phyloP scores from a whole-genome alignment of 768 basidiomycete genomes.

The Macrolepiota dolichaula region DNA sequence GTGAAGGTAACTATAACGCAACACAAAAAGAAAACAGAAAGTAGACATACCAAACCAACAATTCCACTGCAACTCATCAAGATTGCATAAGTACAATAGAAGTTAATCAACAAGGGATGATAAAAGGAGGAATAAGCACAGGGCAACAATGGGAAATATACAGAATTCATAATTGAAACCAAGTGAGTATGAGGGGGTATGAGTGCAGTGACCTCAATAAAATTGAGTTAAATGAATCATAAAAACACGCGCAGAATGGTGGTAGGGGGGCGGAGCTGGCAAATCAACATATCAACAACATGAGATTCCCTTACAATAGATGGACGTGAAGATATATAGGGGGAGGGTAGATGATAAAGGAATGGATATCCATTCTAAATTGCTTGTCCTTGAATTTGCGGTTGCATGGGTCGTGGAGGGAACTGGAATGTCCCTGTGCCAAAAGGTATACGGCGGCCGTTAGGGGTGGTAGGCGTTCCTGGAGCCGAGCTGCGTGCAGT shows the following conservation, averaged over 20 bases:
- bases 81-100: neutral
- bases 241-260: neutral
- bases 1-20: too few species aligned
- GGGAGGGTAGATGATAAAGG: conserved; percentile 53
- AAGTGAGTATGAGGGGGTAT: neutral
- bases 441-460: conserved; percentile 11
- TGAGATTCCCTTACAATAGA: neutral
- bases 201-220: neutral
- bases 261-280: neutral
- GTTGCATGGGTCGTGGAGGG: neutral
- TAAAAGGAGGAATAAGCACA: neutral
- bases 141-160: neutral
- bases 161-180: neutral
- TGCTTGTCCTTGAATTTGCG: neutral
- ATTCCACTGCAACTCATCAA: conserved; percentile 11
- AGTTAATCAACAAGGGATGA: neutral
- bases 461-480: conserved; percentile 10
- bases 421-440: conserved; percentile 12
- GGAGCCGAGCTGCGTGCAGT: neutral
- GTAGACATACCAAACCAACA: neutral
- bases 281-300: conserved; percentile 2
- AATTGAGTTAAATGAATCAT: neutral
- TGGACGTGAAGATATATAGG: neutral
- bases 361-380: neutral
- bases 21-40: neutral